Percentiles rank a stretch among this genome's conserved stretches.
These are phyloP conservation scores for Scheffersomyces illinoinensis DNA, from an alignment of 1,139 yeast genomes.

Conservation along the genomic window DNA sequence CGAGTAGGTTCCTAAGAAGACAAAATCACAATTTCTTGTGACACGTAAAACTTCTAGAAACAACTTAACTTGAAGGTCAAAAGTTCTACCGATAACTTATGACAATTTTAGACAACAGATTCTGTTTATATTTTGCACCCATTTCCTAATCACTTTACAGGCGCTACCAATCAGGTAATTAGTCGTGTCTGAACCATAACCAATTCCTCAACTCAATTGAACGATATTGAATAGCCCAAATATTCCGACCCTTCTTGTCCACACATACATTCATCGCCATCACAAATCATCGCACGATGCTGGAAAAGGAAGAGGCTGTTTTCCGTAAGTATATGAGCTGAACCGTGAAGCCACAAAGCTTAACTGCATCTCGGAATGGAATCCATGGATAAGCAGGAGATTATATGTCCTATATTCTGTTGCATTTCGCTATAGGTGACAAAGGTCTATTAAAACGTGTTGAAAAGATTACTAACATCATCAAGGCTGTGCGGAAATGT, in stretches of 20 bases:
- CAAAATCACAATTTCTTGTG: too few species aligned
- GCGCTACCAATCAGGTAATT: neutral
- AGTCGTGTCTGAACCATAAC: neutral
- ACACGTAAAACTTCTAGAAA: neutral
- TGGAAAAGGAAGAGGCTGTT: conserved; percentile 61
- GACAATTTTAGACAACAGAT: neutral
- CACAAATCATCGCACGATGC: conserved; percentile 10
- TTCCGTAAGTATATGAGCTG: conserved; percentile 49
- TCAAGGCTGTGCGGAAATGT: conserved; percentile 74
- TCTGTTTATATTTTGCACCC: neutral
- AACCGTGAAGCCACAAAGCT: neutral
- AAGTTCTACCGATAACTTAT: neutral
- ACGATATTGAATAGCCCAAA: neutral
- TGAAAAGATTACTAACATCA: conserved; percentile 15
- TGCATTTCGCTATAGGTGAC: neutral
- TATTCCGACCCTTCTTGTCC: neutral
- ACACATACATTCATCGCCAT: neutral
- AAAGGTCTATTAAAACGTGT: neutral
- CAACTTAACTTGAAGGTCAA: neutral
- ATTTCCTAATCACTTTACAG: neutral
- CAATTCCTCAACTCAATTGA: neutral
- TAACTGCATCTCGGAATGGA: neutral
- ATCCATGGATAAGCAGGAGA: neutral
- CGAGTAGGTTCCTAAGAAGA: neutral
- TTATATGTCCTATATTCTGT: neutral